Evolutionary conservation across 2,329 filamentous ascomycete genomes (phyloP).

Genomic region (Ceratocystis alfenasii): DNA sequence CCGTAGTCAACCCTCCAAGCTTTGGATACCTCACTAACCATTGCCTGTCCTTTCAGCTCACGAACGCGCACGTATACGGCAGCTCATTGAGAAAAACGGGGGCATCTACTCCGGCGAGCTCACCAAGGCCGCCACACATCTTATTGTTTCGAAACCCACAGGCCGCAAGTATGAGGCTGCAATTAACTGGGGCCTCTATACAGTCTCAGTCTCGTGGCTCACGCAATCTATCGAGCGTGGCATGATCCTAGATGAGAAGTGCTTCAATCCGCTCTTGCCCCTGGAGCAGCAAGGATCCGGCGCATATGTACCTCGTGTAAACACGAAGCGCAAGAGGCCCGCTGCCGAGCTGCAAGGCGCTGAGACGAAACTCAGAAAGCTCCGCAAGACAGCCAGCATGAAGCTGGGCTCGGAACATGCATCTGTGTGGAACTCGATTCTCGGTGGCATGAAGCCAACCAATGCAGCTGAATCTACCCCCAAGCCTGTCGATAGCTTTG

Average conservation of each 20-base stretch:
- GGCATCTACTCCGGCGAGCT: conserved; percentile 81
- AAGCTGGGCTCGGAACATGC: conserved; percentile 70
- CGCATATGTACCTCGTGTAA: conserved; percentile 34
- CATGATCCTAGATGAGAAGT: conserved; percentile 80
- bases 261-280: conserved; percentile 66
- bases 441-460: conserved; percentile 34
- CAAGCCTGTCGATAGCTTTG: conserved; percentile 12
- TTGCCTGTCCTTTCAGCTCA: conserved; percentile 34
- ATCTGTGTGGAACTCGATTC: conserved; percentile 82
- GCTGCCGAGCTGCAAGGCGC: conserved; percentile 27
- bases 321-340: conserved; percentile 15
- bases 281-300: conserved; percentile 60
- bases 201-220: conserved; percentile 78
- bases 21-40: neutral
- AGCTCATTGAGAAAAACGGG: conserved; percentile 56
- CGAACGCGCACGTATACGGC: conserved; percentile 58
- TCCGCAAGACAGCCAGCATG: conserved; percentile 76
- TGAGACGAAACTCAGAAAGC: conserved; percentile 59
- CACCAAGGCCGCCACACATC: conserved; percentile 73
- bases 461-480: neutral
- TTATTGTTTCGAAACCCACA: conserved; percentile 65
- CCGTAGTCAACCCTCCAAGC: neutral
- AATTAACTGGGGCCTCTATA: conserved; percentile 65
- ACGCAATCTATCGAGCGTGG: conserved; percentile 69
- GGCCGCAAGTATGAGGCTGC: conserved; percentile 88